A percentile compares a stretch with the other conserved stretches of the same genome.
Evolutionary conservation across 306 rosid genomes (phyloP).

Genomic region (Cercis canadensis): DNA sequence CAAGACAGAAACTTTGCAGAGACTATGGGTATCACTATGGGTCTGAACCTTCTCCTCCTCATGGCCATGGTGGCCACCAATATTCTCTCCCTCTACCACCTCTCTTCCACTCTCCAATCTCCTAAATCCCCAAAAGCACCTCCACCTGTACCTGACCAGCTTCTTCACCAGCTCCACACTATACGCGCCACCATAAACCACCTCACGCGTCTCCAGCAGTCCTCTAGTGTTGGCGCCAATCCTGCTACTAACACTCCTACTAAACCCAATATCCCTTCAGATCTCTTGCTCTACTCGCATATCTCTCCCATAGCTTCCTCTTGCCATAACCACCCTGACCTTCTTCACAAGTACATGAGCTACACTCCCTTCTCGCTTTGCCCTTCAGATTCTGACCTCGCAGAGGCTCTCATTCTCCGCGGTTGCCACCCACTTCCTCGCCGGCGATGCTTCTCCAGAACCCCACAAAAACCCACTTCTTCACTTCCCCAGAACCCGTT

Average conservation of each 20-base stretch:
- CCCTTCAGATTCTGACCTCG: constrained; percentile 71
- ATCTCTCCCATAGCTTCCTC: constrained; percentile 83
- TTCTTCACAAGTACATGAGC: constrained; percentile 79
- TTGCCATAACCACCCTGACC: constrained; percentile 83
- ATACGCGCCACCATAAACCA: constrained; percentile 96
- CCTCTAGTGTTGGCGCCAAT: not conserved
- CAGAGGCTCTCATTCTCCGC: constrained; percentile 71
- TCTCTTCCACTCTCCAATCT: constrained; percentile 72
- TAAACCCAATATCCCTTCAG: constrained; percentile 58
- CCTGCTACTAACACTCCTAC: not conserved
- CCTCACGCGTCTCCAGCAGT: constrained; percentile 81
- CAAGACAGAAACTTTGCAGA: not conserved
- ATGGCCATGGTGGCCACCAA: constrained; percentile 96
- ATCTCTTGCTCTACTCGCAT: constrained; percentile 77
- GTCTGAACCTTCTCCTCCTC: constrained; percentile 73
- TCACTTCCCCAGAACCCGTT: constrained; percentile 67
- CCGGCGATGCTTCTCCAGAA: constrained; percentile 82
- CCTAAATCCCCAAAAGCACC: constrained; percentile 54
- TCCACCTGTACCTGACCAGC: constrained; percentile 74
- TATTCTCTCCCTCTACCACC: constrained; percentile 91
- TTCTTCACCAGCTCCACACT: constrained; percentile 81
- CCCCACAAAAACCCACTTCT: constrained; percentile 63
- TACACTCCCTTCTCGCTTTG: constrained; percentile 77
- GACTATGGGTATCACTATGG: constrained; percentile 84
- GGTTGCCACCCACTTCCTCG: constrained; percentile 99